These are phyloP conservation scores for Rhodotorula sp. DNA, from an alignment of 1,284 basidiomycete species.

Conservation along the genomic window DNA sequence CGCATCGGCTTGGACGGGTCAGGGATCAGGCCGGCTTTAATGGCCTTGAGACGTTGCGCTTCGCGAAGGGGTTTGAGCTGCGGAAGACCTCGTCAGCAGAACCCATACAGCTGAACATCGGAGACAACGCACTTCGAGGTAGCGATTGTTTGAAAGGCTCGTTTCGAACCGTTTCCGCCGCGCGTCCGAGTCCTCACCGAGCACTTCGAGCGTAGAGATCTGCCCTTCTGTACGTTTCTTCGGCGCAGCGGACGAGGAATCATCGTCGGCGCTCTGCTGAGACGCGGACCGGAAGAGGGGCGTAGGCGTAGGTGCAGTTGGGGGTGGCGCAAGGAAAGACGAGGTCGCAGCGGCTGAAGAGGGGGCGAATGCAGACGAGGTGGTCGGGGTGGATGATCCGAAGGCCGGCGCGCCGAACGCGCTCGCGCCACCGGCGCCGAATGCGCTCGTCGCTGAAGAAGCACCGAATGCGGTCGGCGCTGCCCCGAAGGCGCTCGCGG, in stretches of 20 bases:
- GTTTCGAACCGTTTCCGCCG: slow-evolving; percentile 37
- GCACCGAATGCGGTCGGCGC: background rate
- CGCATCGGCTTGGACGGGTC: slow-evolving; percentile 75
- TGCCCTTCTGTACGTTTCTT: slow-evolving; percentile 12
- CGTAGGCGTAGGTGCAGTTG: background rate
- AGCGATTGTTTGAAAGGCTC: slow-evolving; percentile 34
- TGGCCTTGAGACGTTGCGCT: slow-evolving; percentile 71
- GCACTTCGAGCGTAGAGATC: slow-evolving; percentile 37
- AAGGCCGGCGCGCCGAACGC: background rate
- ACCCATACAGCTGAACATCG: background rate
- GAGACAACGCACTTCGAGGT: slow-evolving; percentile 25
- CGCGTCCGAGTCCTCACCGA: slow-evolving; percentile 40
- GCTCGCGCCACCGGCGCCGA: background rate
- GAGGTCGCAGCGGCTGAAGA: background rate
- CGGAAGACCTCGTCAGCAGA: background rate
- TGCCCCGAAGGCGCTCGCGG: background rate
- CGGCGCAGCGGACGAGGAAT: background rate
- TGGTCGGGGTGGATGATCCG: background rate
- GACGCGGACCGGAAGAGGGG: slow-evolving; percentile 2
- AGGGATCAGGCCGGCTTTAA: slow-evolving; percentile 80
- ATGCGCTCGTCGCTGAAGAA: background rate
- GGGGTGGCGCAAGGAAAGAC: background rate
- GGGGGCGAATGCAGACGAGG: background rate
- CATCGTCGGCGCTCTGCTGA: background rate
- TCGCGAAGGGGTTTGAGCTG: slow-evolving; percentile 63